Evolutionary conservation across 2,329 filamentous ascomycete species (phyloP), one percentile per base, ranked within the genome.

Genomic region (Aspergillus jensenii): DNA sequence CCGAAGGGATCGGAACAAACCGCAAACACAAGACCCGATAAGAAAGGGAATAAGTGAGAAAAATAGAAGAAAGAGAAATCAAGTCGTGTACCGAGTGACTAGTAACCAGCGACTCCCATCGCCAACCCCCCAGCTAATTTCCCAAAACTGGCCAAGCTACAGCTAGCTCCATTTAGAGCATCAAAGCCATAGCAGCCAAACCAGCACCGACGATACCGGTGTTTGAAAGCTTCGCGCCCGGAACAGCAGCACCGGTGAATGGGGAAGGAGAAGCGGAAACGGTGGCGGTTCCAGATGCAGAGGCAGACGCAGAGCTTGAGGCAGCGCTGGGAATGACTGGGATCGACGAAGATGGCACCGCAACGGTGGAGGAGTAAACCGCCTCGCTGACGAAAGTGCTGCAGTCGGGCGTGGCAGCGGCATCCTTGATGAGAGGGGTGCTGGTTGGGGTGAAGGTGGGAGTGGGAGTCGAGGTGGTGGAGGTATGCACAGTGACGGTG

Each of bases 171-270:
- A 2, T 50, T 65, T 72, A 77, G 43, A 75, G 62, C 60, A 76
- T 53, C n/a, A 70, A 55, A 27, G 68, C 56, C 21, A 55, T 70
- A 43, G 70, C 61, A 45, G 68, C 72, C 39, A 70, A 49, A 3
- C 62, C 71, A 62, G 70, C 72, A 7, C 67, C 72, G 33, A 65
- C 67, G 57, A 74, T 52, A 25, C 62, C 66, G 25, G 62, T 65
- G 25, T 67, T 67, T 12, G 70, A 61, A 21, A 69, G 31, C 53
- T 68, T 63, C 35, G 58, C 39, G 31, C 48, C 59, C 12, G 69
- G 63, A 17, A 60, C 59, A 52, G 64, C 67, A 54, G 63, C 67
- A 50, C 59, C 64, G 3, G 62, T 50, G 3, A 65, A 59, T 8
- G 60, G 47, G 11, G 62, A 52, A 15, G 67, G 48, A 15, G 63